phyloP scores from a whole-genome alignment of 192 early-diverging fungal genomes.

The Coemansia sp. region DNA sequence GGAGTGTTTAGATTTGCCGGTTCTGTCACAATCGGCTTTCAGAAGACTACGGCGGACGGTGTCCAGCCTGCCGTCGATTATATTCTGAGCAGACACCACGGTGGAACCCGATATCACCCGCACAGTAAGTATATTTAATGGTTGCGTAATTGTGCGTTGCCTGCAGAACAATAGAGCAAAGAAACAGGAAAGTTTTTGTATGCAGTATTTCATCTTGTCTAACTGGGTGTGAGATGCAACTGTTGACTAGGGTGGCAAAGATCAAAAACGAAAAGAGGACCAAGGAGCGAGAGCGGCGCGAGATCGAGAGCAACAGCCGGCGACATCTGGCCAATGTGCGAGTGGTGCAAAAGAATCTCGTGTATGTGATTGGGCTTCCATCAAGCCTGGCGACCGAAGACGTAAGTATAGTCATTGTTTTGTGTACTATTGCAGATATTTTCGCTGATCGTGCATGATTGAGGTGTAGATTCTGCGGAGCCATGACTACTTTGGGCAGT shows the following conservation, averaged over 20 bases:
- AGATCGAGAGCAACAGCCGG: constrained; percentile 77
- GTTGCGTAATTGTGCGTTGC: neutral
- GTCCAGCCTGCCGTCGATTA: constrained; percentile 90
- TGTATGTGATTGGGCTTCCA: constrained; percentile 94
- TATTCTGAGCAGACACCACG: constrained; percentile 82
- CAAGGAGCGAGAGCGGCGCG: constrained; percentile 89
- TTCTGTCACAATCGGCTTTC: constrained; percentile 99
- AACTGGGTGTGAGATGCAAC: neutral
- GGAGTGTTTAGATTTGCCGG: constrained; percentile 80
- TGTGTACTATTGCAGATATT: neutral
- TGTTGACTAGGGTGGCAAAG: constrained; percentile 55
- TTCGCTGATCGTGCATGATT: neutral
- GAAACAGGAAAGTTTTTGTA: too few species aligned
- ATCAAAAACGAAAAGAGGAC: constrained; percentile 81
- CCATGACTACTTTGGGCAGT: constrained; percentile 97
- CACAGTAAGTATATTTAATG: constrained; percentile 68
- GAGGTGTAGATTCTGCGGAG: constrained; percentile 62
- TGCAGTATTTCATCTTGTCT: neutral
- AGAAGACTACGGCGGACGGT: constrained; percentile 86
- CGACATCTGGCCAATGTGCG: constrained; percentile 83
- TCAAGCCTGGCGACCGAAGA: constrained; percentile 86
- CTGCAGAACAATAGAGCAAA: neutral
- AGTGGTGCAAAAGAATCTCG: constrained; percentile 96
- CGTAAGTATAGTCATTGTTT: constrained; percentile 9
- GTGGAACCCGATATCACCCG: constrained; percentile 75